Evolutionary conservation across 805 yeast genomes (phyloP).

Genomic region (Yarrowia sp.): DNA sequence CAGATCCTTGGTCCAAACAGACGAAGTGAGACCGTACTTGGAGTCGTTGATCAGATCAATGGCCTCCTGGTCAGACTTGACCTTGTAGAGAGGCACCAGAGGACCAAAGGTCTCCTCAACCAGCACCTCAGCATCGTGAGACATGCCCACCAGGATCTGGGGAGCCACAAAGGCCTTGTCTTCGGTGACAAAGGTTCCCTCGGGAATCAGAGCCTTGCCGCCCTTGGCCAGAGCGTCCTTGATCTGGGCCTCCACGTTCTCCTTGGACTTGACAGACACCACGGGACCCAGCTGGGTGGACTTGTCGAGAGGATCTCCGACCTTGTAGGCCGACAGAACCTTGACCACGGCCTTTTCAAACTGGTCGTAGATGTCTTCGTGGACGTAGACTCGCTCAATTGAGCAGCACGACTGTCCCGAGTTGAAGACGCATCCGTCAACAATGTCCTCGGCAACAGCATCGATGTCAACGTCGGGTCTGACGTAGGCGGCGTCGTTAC

Average conservation of each 20-base stretch:
- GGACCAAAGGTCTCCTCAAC: conserved; percentile 90
- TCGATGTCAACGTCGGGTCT: conserved; percentile 67
- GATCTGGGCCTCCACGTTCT: conserved; percentile 46
- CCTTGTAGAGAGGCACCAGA: conserved; percentile 71
- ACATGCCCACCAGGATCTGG: conserved; percentile 75
- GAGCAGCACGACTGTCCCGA: conserved; percentile 94
- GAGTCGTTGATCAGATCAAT: conserved; percentile 71
- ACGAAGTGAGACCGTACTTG: conserved; percentile 83
- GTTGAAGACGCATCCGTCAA: conserved; percentile 77
- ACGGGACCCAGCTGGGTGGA: conserved; percentile 65
- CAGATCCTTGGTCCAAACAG: conserved; percentile 70
- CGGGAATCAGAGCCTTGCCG: conserved; percentile 45
- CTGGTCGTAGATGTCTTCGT: conserved; percentile 65
- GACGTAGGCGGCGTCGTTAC: conserved; percentile 84
- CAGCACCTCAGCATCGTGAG: conserved; percentile 55
- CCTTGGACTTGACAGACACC: conserved; percentile 50
- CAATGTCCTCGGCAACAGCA: conserved; percentile 61
- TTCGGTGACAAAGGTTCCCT: conserved; percentile 53
- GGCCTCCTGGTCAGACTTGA: conserved; percentile 69
- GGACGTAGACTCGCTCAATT: conserved; percentile 82
- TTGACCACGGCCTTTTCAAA: conserved; percentile 56
- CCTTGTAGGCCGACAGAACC: conserved; percentile 51
- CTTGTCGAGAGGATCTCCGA: conserved; percentile 77
- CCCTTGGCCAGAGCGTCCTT: conserved; percentile 52
- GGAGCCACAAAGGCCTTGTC: conserved; percentile 74